Evolutionary conservation across 305 asterid species (phyloP).

Genomic region (Solanum chacoense): DNA sequence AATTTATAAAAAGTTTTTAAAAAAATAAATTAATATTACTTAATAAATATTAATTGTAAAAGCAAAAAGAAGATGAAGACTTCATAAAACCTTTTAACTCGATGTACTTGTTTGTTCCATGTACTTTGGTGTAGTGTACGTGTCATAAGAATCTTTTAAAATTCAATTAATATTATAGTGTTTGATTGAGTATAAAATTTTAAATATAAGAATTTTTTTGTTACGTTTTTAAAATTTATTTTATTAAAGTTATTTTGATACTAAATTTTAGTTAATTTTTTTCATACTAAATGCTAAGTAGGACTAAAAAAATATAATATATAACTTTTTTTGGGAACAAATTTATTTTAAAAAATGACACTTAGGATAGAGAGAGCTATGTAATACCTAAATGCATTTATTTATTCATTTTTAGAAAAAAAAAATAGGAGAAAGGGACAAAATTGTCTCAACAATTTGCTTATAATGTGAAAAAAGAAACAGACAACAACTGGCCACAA

Average conservation of each 20-base stretch:
- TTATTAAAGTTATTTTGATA: no score
- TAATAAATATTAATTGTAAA: not conserved
- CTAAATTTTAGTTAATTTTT: no score
- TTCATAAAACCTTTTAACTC: not conserved
- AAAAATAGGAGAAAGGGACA: not conserved
- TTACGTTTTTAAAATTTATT: no score
- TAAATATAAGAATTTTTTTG: no score
- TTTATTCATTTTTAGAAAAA: no score
- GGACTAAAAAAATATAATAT: not conserved
- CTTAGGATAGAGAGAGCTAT: not conserved
- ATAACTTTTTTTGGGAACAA: no score
- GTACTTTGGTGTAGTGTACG: not conserved
- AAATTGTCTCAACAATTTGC: not conserved
- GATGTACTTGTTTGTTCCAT: not conserved
- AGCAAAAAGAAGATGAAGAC: not conserved
- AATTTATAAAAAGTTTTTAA: not conserved
- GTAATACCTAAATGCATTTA: not conserved
- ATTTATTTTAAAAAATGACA: not conserved
- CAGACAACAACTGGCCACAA: not conserved
- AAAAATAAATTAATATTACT: not conserved
- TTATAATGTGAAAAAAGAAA: not conserved
- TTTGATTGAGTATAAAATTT: no score
- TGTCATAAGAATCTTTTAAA: not conserved
- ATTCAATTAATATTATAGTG: not conserved
- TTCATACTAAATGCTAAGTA: not conserved